These are phyloP conservation scores for Microdochium trichocladiopsis DNA, from an alignment of 2,329 filamentous ascomycete genomes.

Conservation along the genomic window DNA sequence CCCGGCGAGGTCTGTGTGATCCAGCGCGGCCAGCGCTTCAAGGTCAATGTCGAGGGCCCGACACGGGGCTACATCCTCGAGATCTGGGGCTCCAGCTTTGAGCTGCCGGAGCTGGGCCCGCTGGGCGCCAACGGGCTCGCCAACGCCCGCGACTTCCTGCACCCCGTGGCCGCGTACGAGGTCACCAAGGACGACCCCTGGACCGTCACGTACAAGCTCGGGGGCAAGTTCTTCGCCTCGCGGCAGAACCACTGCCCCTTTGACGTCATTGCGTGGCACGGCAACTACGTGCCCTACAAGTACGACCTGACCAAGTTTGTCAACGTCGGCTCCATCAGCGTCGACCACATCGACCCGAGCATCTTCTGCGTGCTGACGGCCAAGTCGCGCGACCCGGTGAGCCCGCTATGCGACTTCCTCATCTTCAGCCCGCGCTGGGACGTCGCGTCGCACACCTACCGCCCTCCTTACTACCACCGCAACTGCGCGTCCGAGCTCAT, in stretches of 20 bases:
- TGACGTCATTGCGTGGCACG: conserved; percentile 67
- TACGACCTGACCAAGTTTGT: conserved; percentile 51
- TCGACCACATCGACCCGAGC: conserved; percentile 60
- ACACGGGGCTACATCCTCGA: conserved; percentile 62
- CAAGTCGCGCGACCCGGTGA: conserved; percentile 42
- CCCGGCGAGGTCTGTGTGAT: conserved; percentile 64
- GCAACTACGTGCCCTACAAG: conserved; percentile 57
- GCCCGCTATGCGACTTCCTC: conserved; percentile 56
- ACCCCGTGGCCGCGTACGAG: conserved; percentile 52
- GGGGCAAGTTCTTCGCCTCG: conserved; percentile 51
- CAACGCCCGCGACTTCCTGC: conserved; percentile 58
- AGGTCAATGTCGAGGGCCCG: conserved; percentile 51
- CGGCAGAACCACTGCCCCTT: conserved; percentile 61
- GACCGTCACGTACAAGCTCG: conserved; percentile 54
- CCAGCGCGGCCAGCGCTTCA: conserved; percentile 57
- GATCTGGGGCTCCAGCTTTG: conserved; percentile 57
- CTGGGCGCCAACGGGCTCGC: conserved; percentile 61
- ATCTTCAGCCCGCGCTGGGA: conserved; percentile 63
- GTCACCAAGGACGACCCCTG: conserved; percentile 43
- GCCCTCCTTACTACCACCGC: conserved; percentile 59
- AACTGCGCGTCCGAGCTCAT: conserved; percentile 52
- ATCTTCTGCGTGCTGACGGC: conserved; percentile 61
- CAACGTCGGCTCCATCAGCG: conserved; percentile 49
- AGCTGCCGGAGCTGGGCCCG: conserved; percentile 60
- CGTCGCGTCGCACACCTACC: conserved; percentile 53